Conservation (phyloP, 1,284 basidiomycete genomes). For the Boletellus sp. region DNA sequence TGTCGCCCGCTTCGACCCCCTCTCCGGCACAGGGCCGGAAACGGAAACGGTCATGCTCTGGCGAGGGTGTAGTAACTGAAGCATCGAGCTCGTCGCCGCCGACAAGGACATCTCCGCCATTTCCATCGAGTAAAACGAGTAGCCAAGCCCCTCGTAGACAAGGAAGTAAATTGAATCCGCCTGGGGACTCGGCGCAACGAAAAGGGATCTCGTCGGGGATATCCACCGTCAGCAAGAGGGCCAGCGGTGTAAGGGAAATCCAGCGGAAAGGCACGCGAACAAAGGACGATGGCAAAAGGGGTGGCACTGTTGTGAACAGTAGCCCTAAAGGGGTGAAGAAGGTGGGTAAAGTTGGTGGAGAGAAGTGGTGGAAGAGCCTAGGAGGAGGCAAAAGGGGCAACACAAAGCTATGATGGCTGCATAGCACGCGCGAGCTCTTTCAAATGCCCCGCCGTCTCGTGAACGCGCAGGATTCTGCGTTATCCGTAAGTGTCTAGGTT, state of each 20-base stretch:
- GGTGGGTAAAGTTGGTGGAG: neutral
- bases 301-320: neutral
- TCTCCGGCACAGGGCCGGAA: slow-evolving; percentile 11
- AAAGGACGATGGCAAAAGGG: neutral
- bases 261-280: neutral
- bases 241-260: slow-evolving; percentile 16
- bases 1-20: neutral
- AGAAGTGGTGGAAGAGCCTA: slow-evolving; percentile 25
- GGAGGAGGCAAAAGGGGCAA: slow-evolving; percentile 11
- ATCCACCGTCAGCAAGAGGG: slow-evolving; percentile 52
- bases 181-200: slow-evolving; percentile 31
- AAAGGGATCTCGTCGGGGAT: slow-evolving; percentile 73
- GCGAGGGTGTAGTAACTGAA: slow-evolving; percentile 12
- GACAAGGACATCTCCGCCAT: neutral
- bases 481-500: neutral
- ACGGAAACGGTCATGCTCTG: slow-evolving; percentile 20
- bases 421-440: neutral
- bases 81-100: neutral
- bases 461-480: neutral
- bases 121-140: neutral
- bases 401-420: slow-evolving; percentile 7
- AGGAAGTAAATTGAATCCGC: slow-evolving; percentile 13
- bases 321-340: neutral
- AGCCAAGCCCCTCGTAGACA: neutral
- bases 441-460: neutral